phyloP scores from a whole-genome alignment of 768 basidiomycete genomes.

The Suillus luteus region DNA sequence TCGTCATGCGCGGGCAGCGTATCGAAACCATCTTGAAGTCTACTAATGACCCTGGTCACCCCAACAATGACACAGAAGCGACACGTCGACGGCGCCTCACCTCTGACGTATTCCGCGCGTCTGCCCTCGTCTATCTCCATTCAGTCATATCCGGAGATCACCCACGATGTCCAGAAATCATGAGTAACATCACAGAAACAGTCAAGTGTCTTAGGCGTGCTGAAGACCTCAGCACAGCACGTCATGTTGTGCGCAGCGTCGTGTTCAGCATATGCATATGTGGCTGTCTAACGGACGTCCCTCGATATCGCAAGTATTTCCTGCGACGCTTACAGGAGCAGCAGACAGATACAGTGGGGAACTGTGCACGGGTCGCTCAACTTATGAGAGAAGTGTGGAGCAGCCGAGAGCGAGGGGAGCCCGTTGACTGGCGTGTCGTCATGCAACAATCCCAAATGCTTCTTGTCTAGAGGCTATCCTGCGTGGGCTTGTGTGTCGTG shows the following conservation, averaged over 20 bases:
- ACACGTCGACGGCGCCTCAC: conserved; percentile 45
- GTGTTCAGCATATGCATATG: conserved; percentile 79
- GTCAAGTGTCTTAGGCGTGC: conserved; percentile 49
- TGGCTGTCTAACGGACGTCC: conserved; percentile 64
- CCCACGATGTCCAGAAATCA: conserved; percentile 66
- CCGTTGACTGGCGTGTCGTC: conserved; percentile 64
- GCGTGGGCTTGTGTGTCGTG: not conserved
- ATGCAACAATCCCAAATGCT: conserved; percentile 50
- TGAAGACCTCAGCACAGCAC: conserved; percentile 39
- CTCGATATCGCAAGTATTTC: conserved; percentile 44
- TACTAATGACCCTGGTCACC: conserved; percentile 3
- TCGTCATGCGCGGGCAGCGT: conserved; percentile 52
- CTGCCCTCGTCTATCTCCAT: conserved; percentile 76
- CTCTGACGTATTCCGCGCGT: conserved; percentile 69
- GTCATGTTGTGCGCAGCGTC: conserved; percentile 71
- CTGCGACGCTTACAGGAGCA: conserved; percentile 50
- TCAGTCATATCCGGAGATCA: conserved; percentile 74
- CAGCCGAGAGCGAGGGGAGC: conserved; percentile 35
- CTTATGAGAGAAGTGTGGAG: conserved; percentile 65
- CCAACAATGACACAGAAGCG: conserved; percentile 5
- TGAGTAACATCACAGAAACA: conserved; percentile 52
- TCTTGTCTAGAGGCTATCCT: conserved; percentile 43
- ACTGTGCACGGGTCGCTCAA: conserved; percentile 52
- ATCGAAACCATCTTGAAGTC: conserved; percentile 47
- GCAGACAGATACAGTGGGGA: conserved; percentile 59